Evolutionary conservation across 2,329 filamentous ascomycete genomes (phyloP).

Genomic region (Fulvia fulva): DNA sequence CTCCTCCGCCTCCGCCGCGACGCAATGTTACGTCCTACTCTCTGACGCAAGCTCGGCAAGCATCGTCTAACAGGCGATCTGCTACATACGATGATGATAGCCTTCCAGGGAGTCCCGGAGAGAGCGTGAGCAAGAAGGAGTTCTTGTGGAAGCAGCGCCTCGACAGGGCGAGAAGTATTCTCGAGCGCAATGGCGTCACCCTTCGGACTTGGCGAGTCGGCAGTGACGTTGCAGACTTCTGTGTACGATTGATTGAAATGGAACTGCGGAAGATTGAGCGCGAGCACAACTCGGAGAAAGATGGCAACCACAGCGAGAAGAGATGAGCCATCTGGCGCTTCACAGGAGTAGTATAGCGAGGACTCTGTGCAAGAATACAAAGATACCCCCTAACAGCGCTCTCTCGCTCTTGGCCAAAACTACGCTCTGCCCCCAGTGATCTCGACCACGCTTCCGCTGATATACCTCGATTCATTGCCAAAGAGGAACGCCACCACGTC

Average conservation of each 20-base stretch:
- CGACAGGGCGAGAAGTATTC: slow-evolving; percentile 58
- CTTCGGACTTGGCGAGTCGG: slow-evolving; percentile 72
- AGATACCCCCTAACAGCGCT: neutral
- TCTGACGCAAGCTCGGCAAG: slow-evolving; percentile 19
- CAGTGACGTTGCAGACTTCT: slow-evolving; percentile 64
- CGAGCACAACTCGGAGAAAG: slow-evolving; percentile 13
- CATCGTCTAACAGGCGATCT: slow-evolving; percentile 33
- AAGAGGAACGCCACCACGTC: slow-evolving; percentile 50
- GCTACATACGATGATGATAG: slow-evolving; percentile 27
- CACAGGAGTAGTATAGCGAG: neutral
- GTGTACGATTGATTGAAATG: slow-evolving; percentile 60
- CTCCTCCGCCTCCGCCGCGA: slow-evolving; percentile 25
- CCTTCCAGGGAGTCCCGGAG: slow-evolving; percentile 30
- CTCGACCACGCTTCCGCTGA: slow-evolving; percentile 48
- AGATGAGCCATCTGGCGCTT: slow-evolving; percentile 1
- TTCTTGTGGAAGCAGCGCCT: slow-evolving; percentile 68
- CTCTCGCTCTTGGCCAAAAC: neutral
- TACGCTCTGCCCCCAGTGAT: slow-evolving; percentile 42
- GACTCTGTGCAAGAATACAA: neutral
- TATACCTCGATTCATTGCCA: slow-evolving; percentile 43
- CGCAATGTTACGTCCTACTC: slow-evolving; percentile 37
- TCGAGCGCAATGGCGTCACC: slow-evolving; percentile 63
- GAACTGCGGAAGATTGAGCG: slow-evolving; percentile 43
- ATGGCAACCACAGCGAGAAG: neutral
- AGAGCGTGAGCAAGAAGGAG: slow-evolving; percentile 60